Base-by-base conservation (phyloP, 352 stramenopile genomes). In the Pilasporangium apinafurcum region DNA sequence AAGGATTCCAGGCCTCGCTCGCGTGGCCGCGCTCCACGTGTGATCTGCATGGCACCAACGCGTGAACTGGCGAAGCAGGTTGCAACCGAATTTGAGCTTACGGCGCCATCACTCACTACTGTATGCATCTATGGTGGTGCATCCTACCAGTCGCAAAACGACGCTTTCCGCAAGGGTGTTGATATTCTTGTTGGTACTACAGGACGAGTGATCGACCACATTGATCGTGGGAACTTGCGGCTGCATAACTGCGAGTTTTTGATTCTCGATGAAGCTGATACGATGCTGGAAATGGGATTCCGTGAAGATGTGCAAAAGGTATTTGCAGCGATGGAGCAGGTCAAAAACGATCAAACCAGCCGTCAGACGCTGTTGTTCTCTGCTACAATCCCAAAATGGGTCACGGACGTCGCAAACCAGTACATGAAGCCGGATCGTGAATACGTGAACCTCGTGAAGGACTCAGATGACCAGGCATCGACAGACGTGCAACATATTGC, bases 51-150 rank as follows among this genome's bases (percentile, higher is more conserved):
- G 62, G 96, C 95, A 37, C 96, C 96, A 3, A 99, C 96, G 14
- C 82, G 96, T 54, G 96, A 99, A 62, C 70, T 99, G 37, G 96
- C 96, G 24, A 95, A 96, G 49, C 96, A 99, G 73, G 96, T 99
- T 32, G 83, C 90, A 4, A 54, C 62, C 7, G 90, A 97, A 51
- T 96, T 97, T 37, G 85, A 97, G 55, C 34, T 56, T 10, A 86
- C 80, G 8, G 84, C 46, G 0, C 82, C 84, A 13, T 80, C 71
- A 31, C 71, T 97, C 33, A 72, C 56, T 27, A 96, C 90, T 0
- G 81, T 92, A 21, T 92, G 63, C 54, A 95, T 98, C 51, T 97
- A 97, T 62, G 92, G 92, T 27, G 92, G 92, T 17, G 77, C 87
- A 4, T 90, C 87, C 37, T 97, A 96, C 61, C 65, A 82, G 37